Evolutionary conservation across 345 rosid genomes (phyloP).

Genomic region (Populus tremula): DNA sequence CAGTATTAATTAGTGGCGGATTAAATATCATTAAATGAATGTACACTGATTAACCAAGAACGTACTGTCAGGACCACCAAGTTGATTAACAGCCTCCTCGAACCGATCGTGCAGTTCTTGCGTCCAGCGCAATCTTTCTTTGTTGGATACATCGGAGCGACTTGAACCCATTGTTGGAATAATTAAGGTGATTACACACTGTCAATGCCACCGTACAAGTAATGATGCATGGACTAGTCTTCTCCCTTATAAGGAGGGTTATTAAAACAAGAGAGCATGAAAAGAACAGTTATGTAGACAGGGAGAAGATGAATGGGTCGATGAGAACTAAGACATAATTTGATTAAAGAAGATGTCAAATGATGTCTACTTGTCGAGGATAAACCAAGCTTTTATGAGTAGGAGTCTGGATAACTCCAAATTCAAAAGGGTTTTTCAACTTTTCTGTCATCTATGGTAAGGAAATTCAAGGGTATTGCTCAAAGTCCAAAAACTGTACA

Average conservation of each 20-base stretch:
- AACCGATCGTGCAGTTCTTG: constrained; percentile 49
- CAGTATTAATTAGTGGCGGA: neutral
- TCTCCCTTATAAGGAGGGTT: constrained; percentile 9
- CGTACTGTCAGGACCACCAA: constrained; percentile 59
- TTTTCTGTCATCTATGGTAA: constrained; percentile 1
- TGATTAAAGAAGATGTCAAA: constrained; percentile 10
- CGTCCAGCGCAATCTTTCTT: constrained; percentile 51
- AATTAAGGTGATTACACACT: neutral
- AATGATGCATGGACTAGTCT: neutral
- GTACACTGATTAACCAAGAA: neutral
- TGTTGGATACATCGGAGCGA: constrained; percentile 34
- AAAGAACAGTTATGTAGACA: constrained; percentile 9
- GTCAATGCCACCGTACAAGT: neutral
- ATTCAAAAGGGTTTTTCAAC: constrained; percentile 5
- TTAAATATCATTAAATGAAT: neutral
- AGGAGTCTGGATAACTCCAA: constrained; percentile 14
- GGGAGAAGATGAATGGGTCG: constrained; percentile 14
- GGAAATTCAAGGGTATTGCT: constrained; percentile 9
- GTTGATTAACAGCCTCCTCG: constrained; percentile 46
- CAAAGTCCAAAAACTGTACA: constrained; percentile 6
- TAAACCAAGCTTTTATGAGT: neutral
- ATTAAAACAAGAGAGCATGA: constrained; percentile 12
- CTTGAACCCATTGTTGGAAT: constrained; percentile 27
- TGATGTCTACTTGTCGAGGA: constrained; percentile 18
- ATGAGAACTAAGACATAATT: constrained; percentile 23